Evolutionary conservation across 345 rosid species (phyloP).

Genomic region (Citrus medica): DNA sequence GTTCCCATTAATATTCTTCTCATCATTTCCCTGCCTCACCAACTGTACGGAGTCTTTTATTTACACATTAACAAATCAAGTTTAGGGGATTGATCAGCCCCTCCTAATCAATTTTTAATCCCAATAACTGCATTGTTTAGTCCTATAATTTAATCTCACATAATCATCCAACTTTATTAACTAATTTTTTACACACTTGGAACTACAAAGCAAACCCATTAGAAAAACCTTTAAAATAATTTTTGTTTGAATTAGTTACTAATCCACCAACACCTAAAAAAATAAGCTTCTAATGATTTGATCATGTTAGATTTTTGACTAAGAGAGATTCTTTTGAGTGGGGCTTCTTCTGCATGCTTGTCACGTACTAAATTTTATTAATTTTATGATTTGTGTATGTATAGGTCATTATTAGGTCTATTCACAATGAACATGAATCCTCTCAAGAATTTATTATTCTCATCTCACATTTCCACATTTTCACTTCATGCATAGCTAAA

Average conservation of each 20-base stretch:
- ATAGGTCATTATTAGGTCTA: constrained; percentile 1
- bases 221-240: no score
- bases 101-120: background rate
- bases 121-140: background rate
- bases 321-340: constrained; percentile 7
- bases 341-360: constrained; percentile 26
- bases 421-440: background rate
- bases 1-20: constrained; percentile 5
- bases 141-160: background rate
- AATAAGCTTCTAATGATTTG: constrained; percentile 31
- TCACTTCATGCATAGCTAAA: background rate
- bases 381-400: background rate
- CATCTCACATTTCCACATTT: background rate
- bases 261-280: constrained; percentile 28
- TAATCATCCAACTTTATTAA: background rate
- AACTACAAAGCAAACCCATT: background rate
- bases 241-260: constrained; percentile 23
- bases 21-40: constrained; percentile 32
- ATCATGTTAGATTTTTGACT: constrained; percentile 31
- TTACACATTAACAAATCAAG: background rate
- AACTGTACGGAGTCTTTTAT: constrained; percentile 15
- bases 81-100: background rate
- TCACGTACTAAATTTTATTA: constrained; percentile 21
- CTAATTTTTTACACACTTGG: background rate
- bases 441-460: background rate